These are phyloP conservation scores for Licmophora abbreviata DNA, from an alignment of 108 stramenopile species.

Conservation along the genomic window DNA sequence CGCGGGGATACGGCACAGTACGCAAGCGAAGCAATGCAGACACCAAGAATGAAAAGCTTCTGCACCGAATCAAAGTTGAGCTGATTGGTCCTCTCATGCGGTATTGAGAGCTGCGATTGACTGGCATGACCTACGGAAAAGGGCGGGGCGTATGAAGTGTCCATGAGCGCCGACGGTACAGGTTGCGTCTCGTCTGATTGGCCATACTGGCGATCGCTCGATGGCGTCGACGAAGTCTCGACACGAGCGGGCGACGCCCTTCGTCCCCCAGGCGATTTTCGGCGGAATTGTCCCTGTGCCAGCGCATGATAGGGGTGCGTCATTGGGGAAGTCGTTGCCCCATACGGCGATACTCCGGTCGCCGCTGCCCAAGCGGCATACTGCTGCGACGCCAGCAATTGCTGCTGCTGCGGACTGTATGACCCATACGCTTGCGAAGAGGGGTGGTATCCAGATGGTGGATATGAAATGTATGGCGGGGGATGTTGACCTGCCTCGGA, in stretches of 20 bases:
- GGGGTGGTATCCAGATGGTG: not conserved
- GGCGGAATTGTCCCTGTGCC: not conserved
- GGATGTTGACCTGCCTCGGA: constrained; percentile 9
- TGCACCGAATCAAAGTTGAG: constrained; percentile 57
- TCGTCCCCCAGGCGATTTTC: too few relatives aligned
- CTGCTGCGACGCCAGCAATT: constrained; percentile 24
- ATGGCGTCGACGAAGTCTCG: not conserved
- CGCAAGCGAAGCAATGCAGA: constrained; percentile 29
- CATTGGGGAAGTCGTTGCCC: constrained; percentile 2
- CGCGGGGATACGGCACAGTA: constrained; percentile 77
- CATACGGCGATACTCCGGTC: constrained; percentile 6
- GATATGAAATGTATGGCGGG: constrained; percentile 3
- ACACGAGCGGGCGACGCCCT: not conserved
- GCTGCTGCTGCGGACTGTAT: constrained; percentile 26
- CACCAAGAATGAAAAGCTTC: constrained; percentile 35
- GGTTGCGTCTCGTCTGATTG: not conserved
- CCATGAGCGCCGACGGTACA: not conserved
- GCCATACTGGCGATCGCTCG: too few relatives aligned
- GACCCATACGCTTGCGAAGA: constrained; percentile 14
- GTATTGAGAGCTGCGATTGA: constrained; percentile 9
- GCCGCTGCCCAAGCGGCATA: constrained; percentile 28
- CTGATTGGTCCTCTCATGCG: constrained; percentile 10
- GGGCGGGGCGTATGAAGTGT: constrained; percentile 10
- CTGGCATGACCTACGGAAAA: not conserved
- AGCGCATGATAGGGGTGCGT: not conserved